Base-by-base conservation (phyloP, 169 alveolate species). In the Plasmodium yoelii region DNA sequence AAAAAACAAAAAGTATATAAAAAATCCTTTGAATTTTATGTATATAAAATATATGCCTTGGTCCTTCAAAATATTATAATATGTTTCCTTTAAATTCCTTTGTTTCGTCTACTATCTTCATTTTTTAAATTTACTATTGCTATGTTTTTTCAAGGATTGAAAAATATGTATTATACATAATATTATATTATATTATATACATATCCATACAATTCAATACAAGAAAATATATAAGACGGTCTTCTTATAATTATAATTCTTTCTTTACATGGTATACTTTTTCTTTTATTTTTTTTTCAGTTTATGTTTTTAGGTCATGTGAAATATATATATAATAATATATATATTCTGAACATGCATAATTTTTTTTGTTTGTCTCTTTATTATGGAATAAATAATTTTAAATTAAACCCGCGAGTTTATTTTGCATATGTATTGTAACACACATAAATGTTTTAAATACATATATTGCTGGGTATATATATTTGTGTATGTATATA, bases 41-140 rank as follows among this genome's bases (percentile, higher is more conserved):
- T 28, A 63, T 63, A 34, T 63, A 63, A 63, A 63, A 63, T 26
- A 28, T 59, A 39, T 6, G 10, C 39, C 10, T 63, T 63, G 72
- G 9, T 6, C 72, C 13, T 63, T 34, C 42, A 34, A 3, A 34
- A 34, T 34, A 34, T 34, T 34, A 34, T 34, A 3, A 34, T 13
- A 51, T 51, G 5, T 51, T 51, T 51, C 59, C 59, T 51, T 51
- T 15, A 12, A 13, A 13, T 51, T 51, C 19, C 49, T 1, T 24
- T 61, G 49, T 26, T 15, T 22, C 49, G 22, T 61, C 28, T 63
- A 26, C 51, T 24, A 34, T 34, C 42, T 63, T 34, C n/a, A n/a
- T 13, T 18, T 4, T 63, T 63, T 26, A 63, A n/a, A n/a, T 5
- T 7, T 63, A 63, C 9, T 9, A 28, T 63, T 34, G 42, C 5